Base-by-base conservation (phyloP, 2,329 filamentous ascomycete genomes). In the Rhynchosporium secalis region DNA sequence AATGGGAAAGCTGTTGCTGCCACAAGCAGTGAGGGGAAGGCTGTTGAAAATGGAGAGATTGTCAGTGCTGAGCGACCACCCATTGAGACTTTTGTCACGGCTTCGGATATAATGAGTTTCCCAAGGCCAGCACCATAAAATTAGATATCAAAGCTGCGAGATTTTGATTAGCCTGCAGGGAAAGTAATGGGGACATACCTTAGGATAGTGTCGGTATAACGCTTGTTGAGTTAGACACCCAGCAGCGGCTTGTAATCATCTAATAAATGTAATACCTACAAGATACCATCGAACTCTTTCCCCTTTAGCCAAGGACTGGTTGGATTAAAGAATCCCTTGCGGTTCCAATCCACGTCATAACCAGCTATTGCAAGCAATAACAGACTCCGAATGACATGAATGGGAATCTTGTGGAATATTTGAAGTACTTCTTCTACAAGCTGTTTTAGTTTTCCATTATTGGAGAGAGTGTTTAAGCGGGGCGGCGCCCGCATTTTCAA, bases 81-180 rank as follows among this genome's bases (percentile, higher is more conserved):
- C 1, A 58, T 86, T 33, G 83, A 87, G 64, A 80, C 80, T 0
- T 86, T 84, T 65, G 77, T 82, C 26, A 86, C 84, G 2, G 83
- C 78, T 46, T 26, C 55, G 8, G 59, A 66, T 31, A 57, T 52
- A 9, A 45, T 65, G 12, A 58, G 60, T 40, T 1, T 56, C 8
- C 45, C 54, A 29, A 56, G 29, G 54, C 13, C 40, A 46, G 54
- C 54, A 10, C 38, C 51, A 29, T 54, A 36, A 40, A 33, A 28
- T 36, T 26, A 13, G 36, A 13, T 41, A 28, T 40, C 7, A 40
- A 40, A 40, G 36, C 12, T 40, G 36, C 36, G 20, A 7, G 36
- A 40, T 40, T 40, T 40, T 40, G 36, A 40, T 40, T 8, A 12
- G 12, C 12, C 7, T 12, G 36, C 36, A 40, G 7, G 7, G 7